These are phyloP conservation scores for Aspergillus fumigatiaffinis DNA, from an alignment of 2,329 filamentous ascomycete species.

Conservation along the genomic window DNA sequence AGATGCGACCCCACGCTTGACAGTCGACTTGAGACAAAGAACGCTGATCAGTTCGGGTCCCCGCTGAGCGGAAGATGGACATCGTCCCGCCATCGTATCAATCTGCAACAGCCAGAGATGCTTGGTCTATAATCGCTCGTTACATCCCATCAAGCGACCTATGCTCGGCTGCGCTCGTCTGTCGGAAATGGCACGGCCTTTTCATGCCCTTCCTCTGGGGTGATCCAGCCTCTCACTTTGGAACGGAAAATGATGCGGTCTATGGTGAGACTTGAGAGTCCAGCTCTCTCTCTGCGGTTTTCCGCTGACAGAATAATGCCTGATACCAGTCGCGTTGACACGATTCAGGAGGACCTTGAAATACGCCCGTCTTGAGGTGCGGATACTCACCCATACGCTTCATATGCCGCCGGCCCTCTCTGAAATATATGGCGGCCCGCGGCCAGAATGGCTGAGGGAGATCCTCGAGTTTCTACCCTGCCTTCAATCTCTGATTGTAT, in stretches of 20 bases:
- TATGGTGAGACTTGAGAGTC: conserved; percentile 41
- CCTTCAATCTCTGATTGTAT: conserved; percentile 57
- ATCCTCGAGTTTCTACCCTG: conserved; percentile 56
- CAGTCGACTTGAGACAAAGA: neutral
- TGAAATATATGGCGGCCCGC: conserved; percentile 58
- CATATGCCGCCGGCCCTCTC: conserved; percentile 58
- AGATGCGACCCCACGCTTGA: neutral
- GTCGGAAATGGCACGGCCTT: conserved; percentile 54
- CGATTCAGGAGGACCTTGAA: conserved; percentile 56
- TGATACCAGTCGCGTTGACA: conserved; percentile 50
- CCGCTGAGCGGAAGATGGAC: conserved; percentile 45
- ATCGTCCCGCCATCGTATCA: conserved; percentile 59
- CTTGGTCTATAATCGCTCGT: conserved; percentile 53
- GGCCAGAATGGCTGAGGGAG: conserved; percentile 57
- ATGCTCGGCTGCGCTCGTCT: conserved; percentile 54
- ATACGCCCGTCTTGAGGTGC: conserved; percentile 49
- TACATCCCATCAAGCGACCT: conserved; percentile 56
- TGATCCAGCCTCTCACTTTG: conserved; percentile 60
- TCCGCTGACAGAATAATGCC: conserved; percentile 8
- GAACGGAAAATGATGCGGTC: conserved; percentile 56
- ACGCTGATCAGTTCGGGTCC: neutral
- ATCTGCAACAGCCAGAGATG: conserved; percentile 51
- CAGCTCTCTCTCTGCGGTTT: neutral
- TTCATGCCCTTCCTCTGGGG: conserved; percentile 61
- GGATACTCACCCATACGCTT: conserved; percentile 58